Evolutionary conservation across 139 green algal species (phyloP), one percentile per base, ranked within the genome.

Genomic region (Micractinium sp.): DNA sequence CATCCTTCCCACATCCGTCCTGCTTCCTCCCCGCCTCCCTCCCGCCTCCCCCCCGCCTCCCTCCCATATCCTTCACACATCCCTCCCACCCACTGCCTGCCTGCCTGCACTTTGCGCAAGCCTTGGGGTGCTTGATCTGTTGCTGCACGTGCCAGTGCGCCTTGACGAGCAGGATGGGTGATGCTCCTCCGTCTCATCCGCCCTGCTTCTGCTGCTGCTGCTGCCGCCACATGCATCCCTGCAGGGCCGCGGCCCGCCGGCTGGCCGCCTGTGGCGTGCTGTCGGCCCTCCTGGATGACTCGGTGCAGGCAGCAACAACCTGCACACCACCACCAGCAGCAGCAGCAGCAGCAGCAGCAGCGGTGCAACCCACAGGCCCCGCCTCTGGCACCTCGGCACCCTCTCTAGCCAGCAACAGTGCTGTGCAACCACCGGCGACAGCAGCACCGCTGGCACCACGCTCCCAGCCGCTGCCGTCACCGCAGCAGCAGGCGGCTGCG

Each of bases 201-300:
- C 63, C 63, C 63, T 5, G 14, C 63, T 29, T 25, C 63, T 23
- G 18, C 14, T 71, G 12, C 13, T 71, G 63, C 63, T 12, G 2
- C 20, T 71, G 63, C 14, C 20, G 13, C 63, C 20, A 12, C 22
- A 71, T 31, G 20, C 20, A 5, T 12, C 63, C 63, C 22, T n/a
- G 82, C 82, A 87, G 92, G 35, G 69, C 87, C 25, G 93, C 91
- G 25, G 93, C 93, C 23, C 90, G 90, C 31, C 36, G 67, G 19
- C 86, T 95, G 39, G 31, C 89, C 9, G 27, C 41, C 12, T 14
- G 35, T 7, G 87, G 90, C 15, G 27, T 94, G 38, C 87, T 95
- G 3, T n/a, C 73, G 22, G 71, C 89, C 3, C 60, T 94, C 23
- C 71, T 91, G 67, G 75, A 86, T 53, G 67, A 81, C 3, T 19